A percentile compares a stretch with the other conserved stretches of the same genome.
These are phyloP conservation scores for Fusarium chaquense DNA, from an alignment of 2,329 filamentous ascomycete species.

Conservation along the genomic window DNA sequence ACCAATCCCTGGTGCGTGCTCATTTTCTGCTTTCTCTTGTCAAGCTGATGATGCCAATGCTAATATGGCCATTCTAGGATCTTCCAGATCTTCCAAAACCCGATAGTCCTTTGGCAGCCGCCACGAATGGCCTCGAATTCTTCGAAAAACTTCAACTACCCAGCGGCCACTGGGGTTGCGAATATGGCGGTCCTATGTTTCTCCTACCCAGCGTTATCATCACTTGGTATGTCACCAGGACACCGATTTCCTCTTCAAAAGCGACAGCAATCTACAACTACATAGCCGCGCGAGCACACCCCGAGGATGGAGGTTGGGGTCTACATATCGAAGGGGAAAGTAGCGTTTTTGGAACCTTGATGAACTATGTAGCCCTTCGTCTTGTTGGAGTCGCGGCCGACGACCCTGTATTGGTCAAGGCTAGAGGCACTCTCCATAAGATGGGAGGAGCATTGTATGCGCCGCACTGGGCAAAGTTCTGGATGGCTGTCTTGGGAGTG, in stretches of 20 bases:
- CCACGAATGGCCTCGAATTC: slow-evolving; percentile 85
- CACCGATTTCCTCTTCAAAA: slow-evolving; percentile 82
- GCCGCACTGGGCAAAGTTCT: slow-evolving; percentile 98
- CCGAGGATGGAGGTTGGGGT: slow-evolving; percentile 95
- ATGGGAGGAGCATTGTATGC: slow-evolving; percentile 85
- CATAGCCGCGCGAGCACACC: slow-evolving; percentile 84
- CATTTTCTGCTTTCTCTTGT: neutral
- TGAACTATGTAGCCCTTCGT: slow-evolving; percentile 88
- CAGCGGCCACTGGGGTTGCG: slow-evolving; percentile 94
- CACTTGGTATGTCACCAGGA: slow-evolving; percentile 89
- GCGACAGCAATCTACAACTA: slow-evolving; percentile 93
- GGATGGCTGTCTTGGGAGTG: slow-evolving; percentile 86
- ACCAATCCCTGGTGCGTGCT: slow-evolving; percentile 76
- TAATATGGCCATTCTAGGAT: slow-evolving; percentile 62
- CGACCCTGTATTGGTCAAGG: slow-evolving; percentile 86
- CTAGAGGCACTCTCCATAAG: slow-evolving; percentile 82
- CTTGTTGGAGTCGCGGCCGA: slow-evolving; percentile 86
- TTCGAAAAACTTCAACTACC: slow-evolving; percentile 90
- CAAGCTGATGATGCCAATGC: slow-evolving; percentile 18
- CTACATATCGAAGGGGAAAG: slow-evolving; percentile 95
- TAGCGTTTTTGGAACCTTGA: slow-evolving; percentile 86
- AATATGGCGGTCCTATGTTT: slow-evolving; percentile 98
- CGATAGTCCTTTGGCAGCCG: slow-evolving; percentile 79
- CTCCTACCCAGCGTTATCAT: slow-evolving; percentile 87
- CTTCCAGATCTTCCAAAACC: slow-evolving; percentile 78